phyloP scores from a whole-genome alignment of 2,329 filamentous ascomycete genomes.

The Calonectria leucothoes region DNA sequence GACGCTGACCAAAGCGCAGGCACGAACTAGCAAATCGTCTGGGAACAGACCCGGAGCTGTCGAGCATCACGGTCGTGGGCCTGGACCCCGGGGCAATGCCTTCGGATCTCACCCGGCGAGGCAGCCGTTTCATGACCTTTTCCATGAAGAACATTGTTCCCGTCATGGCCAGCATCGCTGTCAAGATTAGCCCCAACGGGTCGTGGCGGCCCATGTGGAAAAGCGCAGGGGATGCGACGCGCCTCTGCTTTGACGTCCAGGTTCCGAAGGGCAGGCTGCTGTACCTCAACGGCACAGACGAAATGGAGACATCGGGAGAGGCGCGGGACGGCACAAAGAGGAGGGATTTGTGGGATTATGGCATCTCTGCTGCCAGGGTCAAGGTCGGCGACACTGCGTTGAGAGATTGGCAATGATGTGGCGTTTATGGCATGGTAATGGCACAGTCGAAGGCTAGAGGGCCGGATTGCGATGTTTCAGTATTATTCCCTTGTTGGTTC shows the following conservation, averaged over 20 bases:
- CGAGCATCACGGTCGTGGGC: slow-evolving; percentile 49
- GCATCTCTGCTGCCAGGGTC: slow-evolving; percentile 39
- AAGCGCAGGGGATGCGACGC: slow-evolving; percentile 47
- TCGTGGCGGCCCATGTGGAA: slow-evolving; percentile 43
- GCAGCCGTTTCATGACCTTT: slow-evolving; percentile 37
- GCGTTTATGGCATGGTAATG: background rate
- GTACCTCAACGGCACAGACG: slow-evolving; percentile 50
- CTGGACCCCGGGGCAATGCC: slow-evolving; percentile 53
- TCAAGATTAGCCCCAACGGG: slow-evolving; percentile 45
- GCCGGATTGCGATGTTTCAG: background rate
- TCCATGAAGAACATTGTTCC: slow-evolving; percentile 41
- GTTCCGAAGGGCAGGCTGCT: slow-evolving; percentile 42
- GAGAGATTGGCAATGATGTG: slow-evolving; percentile 40
- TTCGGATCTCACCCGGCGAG: slow-evolving; percentile 45
- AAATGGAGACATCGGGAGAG: slow-evolving; percentile 42
- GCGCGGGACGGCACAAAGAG: slow-evolving; percentile 45
- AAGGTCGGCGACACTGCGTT: slow-evolving; percentile 41
- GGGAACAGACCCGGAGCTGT: slow-evolving; percentile 46
- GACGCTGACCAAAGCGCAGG: slow-evolving; percentile 33
- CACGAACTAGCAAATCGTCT: slow-evolving; percentile 51
- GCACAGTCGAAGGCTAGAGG: background rate
- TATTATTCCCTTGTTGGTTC: background rate
- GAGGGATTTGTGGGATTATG: slow-evolving; percentile 47
- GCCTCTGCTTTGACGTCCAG: slow-evolving; percentile 45
- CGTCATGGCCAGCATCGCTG: slow-evolving; percentile 35